Evolutionary conservation across 306 rosid species (phyloP).

Genomic region (Spatholobus suberectus): DNA sequence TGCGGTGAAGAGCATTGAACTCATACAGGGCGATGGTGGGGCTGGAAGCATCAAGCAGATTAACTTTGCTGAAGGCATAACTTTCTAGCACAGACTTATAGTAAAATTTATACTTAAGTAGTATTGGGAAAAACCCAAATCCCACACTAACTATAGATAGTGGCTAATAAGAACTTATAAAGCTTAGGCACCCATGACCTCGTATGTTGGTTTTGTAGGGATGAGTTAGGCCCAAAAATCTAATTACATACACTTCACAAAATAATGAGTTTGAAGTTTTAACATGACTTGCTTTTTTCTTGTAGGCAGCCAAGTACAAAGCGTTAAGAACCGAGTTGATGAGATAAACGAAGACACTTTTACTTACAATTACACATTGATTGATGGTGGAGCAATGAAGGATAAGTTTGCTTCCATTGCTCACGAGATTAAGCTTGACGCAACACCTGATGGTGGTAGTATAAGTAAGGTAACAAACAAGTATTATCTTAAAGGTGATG

Average conservation of each 20-base stretch:
- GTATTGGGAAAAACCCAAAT: too few species aligned
- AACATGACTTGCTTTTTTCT: background rate
- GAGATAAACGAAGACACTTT: constrained; percentile 32
- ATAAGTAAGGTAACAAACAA: constrained; percentile 45
- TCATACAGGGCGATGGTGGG: constrained; percentile 53
- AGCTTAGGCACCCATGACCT: too few species aligned
- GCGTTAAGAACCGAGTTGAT: constrained; percentile 40
- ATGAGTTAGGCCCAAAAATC: too few species aligned
- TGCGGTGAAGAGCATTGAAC: constrained; percentile 57
- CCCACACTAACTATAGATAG: too few species aligned
- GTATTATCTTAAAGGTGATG: constrained; percentile 48
- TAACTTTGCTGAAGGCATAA: constrained; percentile 51
- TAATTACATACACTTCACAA: too few species aligned
- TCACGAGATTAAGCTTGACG: constrained; percentile 50
- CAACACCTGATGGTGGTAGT: constrained; percentile 49
- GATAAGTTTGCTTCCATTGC: constrained; percentile 49
- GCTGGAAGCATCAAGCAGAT: constrained; percentile 57
- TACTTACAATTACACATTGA: constrained; percentile 33
- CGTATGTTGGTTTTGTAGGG: too few species aligned
- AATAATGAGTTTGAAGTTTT: background rate
- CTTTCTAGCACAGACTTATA: background rate
- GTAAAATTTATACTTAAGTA: background rate
- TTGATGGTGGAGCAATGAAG: constrained; percentile 41
- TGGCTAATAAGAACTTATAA: too few species aligned
- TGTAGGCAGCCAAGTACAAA: constrained; percentile 20